phyloP scores from a whole-genome alignment of 177 flowering plant species.

The Vitis hybrid region DNA sequence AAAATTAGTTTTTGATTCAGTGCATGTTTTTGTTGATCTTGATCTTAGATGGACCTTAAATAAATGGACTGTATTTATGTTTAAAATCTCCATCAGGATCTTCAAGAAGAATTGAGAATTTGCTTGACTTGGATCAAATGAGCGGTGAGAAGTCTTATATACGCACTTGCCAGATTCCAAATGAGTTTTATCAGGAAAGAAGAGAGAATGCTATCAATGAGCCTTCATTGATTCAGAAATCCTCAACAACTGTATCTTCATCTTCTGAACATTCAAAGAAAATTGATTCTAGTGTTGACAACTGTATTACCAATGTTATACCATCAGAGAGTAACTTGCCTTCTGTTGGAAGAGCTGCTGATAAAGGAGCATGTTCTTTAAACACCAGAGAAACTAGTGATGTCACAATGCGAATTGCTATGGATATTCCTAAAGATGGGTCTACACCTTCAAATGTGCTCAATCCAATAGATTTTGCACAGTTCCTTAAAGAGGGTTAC shows the following conservation, averaged over 20 bases:
- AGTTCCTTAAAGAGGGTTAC: constrained; percentile 27
- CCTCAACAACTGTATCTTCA: constrained; percentile 16
- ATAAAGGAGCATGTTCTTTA: constrained; percentile 17
- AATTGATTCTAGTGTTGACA: constrained; percentile 9
- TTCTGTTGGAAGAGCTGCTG: constrained; percentile 15
- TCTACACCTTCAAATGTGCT: constrained; percentile 15
- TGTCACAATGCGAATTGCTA: constrained; percentile 18
- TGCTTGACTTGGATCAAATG: constrained; percentile 48
- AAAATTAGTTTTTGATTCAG: no score
- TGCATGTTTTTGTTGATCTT: no score
- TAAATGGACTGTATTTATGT: background rate
- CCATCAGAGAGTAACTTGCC: constrained; percentile 16
- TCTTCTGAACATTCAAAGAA: constrained; percentile 15
- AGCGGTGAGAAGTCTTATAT: constrained; percentile 21
- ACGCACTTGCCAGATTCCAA: constrained; percentile 15
- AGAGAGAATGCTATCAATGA: constrained; percentile 12
- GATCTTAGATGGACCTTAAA: no score
- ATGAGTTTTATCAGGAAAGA: constrained; percentile 20
- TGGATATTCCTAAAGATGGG: constrained; percentile 16
- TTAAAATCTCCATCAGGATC: constrained; percentile 34
- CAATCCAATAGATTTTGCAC: constrained; percentile 30
- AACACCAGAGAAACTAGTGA: constrained; percentile 19
- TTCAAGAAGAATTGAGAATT: constrained; percentile 39
- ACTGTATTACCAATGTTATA: constrained; percentile 15
- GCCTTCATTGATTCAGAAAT: constrained; percentile 10